Percentiles rank a stretch among this genome's conserved stretches.
These are phyloP conservation scores for Bremia lactucae DNA, from an alignment of 352 stramenopile genomes.

Conservation along the genomic window DNA sequence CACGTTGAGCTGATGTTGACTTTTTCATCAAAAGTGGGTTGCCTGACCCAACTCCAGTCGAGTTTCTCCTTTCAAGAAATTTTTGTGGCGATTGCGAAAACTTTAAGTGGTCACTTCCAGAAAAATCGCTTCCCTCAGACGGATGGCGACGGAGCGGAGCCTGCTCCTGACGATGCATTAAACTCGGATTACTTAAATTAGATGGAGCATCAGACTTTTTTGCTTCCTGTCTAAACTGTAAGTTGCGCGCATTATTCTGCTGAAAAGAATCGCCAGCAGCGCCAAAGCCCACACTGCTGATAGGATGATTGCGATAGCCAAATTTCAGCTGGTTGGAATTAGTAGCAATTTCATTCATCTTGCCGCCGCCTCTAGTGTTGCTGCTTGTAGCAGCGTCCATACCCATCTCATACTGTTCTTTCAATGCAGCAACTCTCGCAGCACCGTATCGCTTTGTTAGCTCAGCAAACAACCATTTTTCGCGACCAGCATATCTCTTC, in stretches of 20 bases:
- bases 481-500: conserved; percentile 51
- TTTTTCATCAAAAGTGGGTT: conserved; percentile 4
- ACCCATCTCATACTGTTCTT: conserved; percentile 18
- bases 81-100: conserved; percentile 1
- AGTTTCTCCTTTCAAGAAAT: background rate
- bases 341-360: conserved; percentile 1
- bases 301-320: too few species aligned
- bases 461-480: conserved; percentile 58
- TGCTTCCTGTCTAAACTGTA: conserved; percentile 2
- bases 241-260: background rate
- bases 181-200: background rate
- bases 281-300: conserved; percentile 6
- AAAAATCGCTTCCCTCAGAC: too few species aligned
- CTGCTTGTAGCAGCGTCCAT: conserved; percentile 1
- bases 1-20: conserved; percentile 1
- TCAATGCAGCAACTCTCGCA: conserved; percentile 31
- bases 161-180: background rate
- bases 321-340: too few species aligned
- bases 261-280: background rate
- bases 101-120: too few species aligned
- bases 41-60: too few species aligned
- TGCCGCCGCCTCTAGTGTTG: background rate
- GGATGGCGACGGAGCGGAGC: conserved; percentile 1
- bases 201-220: background rate
- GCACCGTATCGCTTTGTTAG: conserved; percentile 52